Conservation (phyloP, 495 filamentous ascomycete genomes). For the Lasiosphaeriaceae sp. region DNA sequence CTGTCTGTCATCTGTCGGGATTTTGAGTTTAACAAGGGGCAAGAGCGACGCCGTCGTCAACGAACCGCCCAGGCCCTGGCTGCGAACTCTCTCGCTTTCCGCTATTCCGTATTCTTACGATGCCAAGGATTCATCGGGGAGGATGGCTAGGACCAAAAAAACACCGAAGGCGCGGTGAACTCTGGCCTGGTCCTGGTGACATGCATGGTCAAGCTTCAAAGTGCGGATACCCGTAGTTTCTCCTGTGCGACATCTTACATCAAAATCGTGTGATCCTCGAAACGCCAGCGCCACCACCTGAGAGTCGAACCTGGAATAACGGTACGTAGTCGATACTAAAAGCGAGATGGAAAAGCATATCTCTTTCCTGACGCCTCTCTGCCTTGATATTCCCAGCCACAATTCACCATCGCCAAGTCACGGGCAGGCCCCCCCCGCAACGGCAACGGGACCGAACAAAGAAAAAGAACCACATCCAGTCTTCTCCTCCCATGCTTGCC, state of each 20-base stretch:
- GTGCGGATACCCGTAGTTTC: background rate
- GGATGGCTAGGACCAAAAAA: background rate
- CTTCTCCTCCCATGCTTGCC: background rate
- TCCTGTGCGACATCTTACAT: slow-evolving; percentile 12
- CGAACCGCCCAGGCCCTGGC: slow-evolving; percentile 4
- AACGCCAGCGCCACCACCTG: slow-evolving; percentile 24
- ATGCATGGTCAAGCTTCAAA: background rate
- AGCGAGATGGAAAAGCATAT: background rate
- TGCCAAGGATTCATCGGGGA: slow-evolving; percentile 2
- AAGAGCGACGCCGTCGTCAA: background rate
- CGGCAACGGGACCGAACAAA: background rate
- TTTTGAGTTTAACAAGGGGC: background rate
- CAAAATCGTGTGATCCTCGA: slow-evolving; percentile 16
- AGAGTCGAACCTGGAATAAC: slow-evolving; percentile 6
- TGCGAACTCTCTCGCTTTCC: slow-evolving; percentile 8
- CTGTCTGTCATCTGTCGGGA: background rate
- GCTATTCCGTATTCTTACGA: background rate
- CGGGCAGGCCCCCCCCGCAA: background rate
- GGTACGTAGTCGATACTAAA: slow-evolving; percentile 9
- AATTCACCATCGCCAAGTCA: background rate
- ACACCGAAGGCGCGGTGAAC: background rate
- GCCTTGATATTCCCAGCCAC: background rate
- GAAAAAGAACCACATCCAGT: background rate
- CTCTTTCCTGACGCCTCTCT: background rate
- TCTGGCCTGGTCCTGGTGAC: background rate